A percentile compares a stretch with the other conserved stretches of the same genome.
phyloP scores from a whole-genome alignment of 2,329 filamentous ascomycete genomes.

The Aquanectria penicillioides region DNA sequence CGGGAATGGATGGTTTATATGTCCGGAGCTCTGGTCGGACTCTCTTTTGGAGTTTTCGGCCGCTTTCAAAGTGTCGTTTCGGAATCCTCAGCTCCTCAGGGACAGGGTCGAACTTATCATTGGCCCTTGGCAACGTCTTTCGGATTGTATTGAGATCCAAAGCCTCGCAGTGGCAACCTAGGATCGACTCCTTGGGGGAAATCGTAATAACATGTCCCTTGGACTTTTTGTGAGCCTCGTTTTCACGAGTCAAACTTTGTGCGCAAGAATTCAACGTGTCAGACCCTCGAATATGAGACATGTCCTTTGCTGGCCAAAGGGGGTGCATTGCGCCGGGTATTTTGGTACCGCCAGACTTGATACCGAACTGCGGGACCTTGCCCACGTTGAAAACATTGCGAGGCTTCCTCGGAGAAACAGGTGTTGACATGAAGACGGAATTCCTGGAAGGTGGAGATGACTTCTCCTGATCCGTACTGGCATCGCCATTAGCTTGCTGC shows the following conservation, averaged over 20 bases:
- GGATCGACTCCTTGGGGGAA: constrained; percentile 53
- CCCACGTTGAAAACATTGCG: constrained; percentile 44
- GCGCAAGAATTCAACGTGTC: constrained; percentile 1
- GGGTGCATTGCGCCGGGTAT: constrained; percentile 74
- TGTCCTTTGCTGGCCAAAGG: constrained; percentile 76
- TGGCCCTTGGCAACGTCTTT: constrained; percentile 41
- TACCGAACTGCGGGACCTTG: constrained; percentile 55
- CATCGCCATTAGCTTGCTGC: constrained; percentile 26
- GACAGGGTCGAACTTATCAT: constrained; percentile 55
- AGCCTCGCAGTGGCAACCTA: constrained; percentile 43
- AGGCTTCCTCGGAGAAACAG: constrained; percentile 59
- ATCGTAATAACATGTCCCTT: constrained; percentile 60
- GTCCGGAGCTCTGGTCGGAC: constrained; percentile 59
- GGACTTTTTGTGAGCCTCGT: constrained; percentile 53
- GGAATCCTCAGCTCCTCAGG: constrained; percentile 64
- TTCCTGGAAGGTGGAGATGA: constrained; percentile 44
- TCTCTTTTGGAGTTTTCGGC: constrained; percentile 60
- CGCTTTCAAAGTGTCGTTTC: constrained; percentile 66
- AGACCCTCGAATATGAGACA: constrained; percentile 69
- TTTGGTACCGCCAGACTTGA: constrained; percentile 60
- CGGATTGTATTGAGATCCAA: constrained; percentile 43
- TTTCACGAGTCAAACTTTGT: not conserved
- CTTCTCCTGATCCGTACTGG: constrained; percentile 40
- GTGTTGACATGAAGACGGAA: constrained; percentile 62
- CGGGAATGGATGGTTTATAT: not conserved